A percentile compares a stretch with the other conserved stretches of the same genome.
Evolutionary conservation across 306 rosid species (phyloP).

Genomic region (Alnus rubra): DNA sequence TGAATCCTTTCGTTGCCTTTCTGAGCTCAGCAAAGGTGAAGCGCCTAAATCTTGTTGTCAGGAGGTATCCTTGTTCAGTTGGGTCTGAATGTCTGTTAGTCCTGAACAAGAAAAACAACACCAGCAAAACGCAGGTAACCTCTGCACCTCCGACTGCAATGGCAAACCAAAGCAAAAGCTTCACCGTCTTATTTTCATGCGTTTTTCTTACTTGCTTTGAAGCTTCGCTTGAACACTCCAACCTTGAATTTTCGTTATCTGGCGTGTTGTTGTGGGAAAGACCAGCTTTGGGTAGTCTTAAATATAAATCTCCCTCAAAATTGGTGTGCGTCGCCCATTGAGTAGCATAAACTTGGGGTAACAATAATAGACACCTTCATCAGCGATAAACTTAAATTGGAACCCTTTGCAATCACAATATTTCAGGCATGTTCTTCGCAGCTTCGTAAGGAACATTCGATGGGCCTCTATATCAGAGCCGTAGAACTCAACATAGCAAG

Average conservation of each 20-base stretch:
- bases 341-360: constrained; percentile 32
- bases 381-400: constrained; percentile 30
- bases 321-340: constrained; percentile 28
- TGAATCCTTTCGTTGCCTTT: constrained; percentile 27
- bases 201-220: too few relatives aligned
- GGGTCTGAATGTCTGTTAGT: too few relatives aligned
- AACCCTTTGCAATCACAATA: constrained; percentile 52
- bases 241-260: not conserved
- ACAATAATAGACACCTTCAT: constrained; percentile 29
- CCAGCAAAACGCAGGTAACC: too few relatives aligned
- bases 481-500: constrained; percentile 39
- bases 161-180: too few relatives aligned
- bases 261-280: not conserved
- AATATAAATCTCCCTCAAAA: constrained; percentile 26
- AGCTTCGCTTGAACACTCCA: constrained; percentile 29
- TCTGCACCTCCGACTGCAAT: too few relatives aligned
- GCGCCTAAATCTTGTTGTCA: constrained; percentile 37
- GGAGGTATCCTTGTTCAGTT: too few relatives aligned
- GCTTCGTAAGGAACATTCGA: constrained; percentile 25
- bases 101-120: too few relatives aligned
- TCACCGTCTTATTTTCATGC: too few relatives aligned
- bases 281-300: constrained; percentile 29
- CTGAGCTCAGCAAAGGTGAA: constrained; percentile 33
- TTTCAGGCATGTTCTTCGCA: constrained; percentile 44
- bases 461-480: constrained; percentile 41